phyloP scores from a whole-genome alignment of 2,329 filamentous ascomycete genomes.

The Westerdykella sp. region DNA sequence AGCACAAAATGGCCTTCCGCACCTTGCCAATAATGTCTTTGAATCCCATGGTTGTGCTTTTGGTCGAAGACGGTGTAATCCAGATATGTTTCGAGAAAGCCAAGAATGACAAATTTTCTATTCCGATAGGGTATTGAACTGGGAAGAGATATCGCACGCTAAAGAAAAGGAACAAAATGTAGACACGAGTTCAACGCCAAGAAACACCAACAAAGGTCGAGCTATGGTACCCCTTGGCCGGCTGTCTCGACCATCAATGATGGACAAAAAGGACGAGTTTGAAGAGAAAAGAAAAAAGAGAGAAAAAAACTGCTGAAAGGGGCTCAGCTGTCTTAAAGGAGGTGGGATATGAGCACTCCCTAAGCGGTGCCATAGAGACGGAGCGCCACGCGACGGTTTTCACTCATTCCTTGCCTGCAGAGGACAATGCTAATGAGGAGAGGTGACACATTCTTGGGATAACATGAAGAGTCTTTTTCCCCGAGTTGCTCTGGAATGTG shows the following conservation, averaged over 20 bases:
- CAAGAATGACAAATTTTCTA: neutral
- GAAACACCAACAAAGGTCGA: slow-evolving; percentile 3
- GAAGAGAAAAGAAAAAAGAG: slow-evolving; percentile 2
- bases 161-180: slow-evolving; percentile 3
- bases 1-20: slow-evolving; percentile 22
- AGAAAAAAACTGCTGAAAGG: slow-evolving; percentile 2
- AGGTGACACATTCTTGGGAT: slow-evolving; percentile 23
- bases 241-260: slow-evolving; percentile 2
- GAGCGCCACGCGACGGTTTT: slow-evolving; percentile 13
- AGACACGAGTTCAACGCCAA: slow-evolving; percentile 3
- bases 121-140: slow-evolving; percentile 5
- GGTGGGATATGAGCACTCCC: slow-evolving; percentile 6
- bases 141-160: slow-evolving; percentile 7
- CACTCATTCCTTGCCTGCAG: slow-evolving; percentile 27
- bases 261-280: slow-evolving; percentile 1
- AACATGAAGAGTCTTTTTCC: slow-evolving; percentile 5
- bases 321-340: slow-evolving; percentile 9
- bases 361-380: slow-evolving; percentile 10
- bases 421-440: slow-evolving; percentile 13
- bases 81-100: slow-evolving; percentile 1
- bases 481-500: slow-evolving; percentile 13
- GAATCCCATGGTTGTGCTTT: slow-evolving; percentile 16
- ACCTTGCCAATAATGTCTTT: slow-evolving; percentile 17
- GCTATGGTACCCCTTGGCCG: neutral
- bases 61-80: neutral